These are phyloP conservation scores for Hortaea werneckii DNA, from an alignment of 2,329 filamentous ascomycete genomes.

Conservation along the genomic window DNA sequence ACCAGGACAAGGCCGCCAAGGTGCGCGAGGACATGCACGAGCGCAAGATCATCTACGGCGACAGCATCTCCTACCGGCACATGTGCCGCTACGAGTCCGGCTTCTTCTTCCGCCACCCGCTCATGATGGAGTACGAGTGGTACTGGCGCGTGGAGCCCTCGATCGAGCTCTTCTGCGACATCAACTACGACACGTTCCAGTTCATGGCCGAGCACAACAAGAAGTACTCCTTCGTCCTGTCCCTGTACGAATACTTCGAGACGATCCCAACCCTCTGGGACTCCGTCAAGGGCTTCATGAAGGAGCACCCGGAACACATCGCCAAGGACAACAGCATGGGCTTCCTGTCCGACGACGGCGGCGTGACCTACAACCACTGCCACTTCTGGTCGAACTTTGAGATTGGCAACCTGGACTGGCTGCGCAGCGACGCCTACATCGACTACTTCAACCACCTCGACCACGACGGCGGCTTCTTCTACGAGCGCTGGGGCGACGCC, in stretches of 20 bases:
- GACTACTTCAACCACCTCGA: slow-evolving; percentile 89
- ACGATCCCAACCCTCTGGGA: slow-evolving; percentile 96
- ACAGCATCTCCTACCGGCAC: slow-evolving; percentile 93
- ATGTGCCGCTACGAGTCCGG: slow-evolving; percentile 99
- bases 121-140: slow-evolving; percentile 96
- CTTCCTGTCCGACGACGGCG: slow-evolving; percentile 84
- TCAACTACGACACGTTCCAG: slow-evolving; percentile 92
- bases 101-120: slow-evolving; percentile 92
- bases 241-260: slow-evolving; percentile 90
- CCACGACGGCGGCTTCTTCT: slow-evolving; percentile 91
- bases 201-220: slow-evolving; percentile 94
- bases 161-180: slow-evolving; percentile 91
- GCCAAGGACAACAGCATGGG: slow-evolving; percentile 73
- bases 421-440: slow-evolving; percentile 76
- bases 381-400: slow-evolving; percentile 99
- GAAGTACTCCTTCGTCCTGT: slow-evolving; percentile 96
- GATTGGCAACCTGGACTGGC: slow-evolving; percentile 86
- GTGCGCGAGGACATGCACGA: slow-evolving; percentile 90
- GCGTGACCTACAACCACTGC: slow-evolving; percentile 90
- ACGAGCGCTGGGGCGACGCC: slow-evolving; percentile 96
- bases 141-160: slow-evolving; percentile 99
- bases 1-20: slow-evolving; percentile 82
- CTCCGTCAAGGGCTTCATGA: slow-evolving; percentile 88
- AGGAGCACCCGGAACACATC: slow-evolving; percentile 81
- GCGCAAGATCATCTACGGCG: slow-evolving; percentile 95